phyloP scores from a whole-genome alignment of 108 stramenopile species.

The Aureococcus anophagefferens region DNA sequence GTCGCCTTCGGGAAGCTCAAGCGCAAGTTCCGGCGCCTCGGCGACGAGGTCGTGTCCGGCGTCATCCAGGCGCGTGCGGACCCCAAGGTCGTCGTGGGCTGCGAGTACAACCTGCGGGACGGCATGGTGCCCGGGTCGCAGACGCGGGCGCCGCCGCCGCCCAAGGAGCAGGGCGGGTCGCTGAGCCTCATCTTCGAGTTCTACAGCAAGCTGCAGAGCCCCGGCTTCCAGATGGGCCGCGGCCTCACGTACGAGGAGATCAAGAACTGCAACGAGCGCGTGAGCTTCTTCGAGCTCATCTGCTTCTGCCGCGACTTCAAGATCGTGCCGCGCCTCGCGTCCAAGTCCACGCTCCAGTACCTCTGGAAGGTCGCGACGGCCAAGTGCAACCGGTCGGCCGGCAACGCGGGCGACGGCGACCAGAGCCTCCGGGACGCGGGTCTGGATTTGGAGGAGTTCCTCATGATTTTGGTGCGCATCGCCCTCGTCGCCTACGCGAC shows the following conservation, averaged over 20 bases:
- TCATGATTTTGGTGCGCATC: neutral
- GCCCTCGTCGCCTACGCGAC: neutral
- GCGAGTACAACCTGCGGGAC: too few relatives aligned
- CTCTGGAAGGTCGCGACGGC: neutral
- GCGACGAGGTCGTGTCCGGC: too few relatives aligned
- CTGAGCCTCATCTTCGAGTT: constrained; percentile 3
- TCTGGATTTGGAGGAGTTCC: neutral
- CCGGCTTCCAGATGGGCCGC: neutral
- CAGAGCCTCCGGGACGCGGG: neutral
- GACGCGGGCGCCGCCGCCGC: too few relatives aligned
- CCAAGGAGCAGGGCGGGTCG: neutral
- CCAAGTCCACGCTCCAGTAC: neutral
- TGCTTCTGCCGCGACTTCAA: neutral
- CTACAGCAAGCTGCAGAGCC: constrained; percentile 4
- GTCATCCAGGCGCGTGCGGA: too few relatives aligned
- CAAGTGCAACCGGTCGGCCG: too few relatives aligned
- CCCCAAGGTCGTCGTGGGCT: too few relatives aligned
- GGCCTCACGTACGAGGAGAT: neutral
- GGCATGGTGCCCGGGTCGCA: too few relatives aligned
- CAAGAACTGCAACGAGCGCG: neutral
- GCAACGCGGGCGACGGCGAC: too few relatives aligned
- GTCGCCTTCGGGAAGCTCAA: too few relatives aligned
- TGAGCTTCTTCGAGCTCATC: neutral
- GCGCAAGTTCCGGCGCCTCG: too few relatives aligned
- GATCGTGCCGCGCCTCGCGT: neutral